These are phyloP conservation scores for Hortaea werneckii DNA, from an alignment of 2,329 filamentous ascomycete species.

Conservation along the genomic window DNA sequence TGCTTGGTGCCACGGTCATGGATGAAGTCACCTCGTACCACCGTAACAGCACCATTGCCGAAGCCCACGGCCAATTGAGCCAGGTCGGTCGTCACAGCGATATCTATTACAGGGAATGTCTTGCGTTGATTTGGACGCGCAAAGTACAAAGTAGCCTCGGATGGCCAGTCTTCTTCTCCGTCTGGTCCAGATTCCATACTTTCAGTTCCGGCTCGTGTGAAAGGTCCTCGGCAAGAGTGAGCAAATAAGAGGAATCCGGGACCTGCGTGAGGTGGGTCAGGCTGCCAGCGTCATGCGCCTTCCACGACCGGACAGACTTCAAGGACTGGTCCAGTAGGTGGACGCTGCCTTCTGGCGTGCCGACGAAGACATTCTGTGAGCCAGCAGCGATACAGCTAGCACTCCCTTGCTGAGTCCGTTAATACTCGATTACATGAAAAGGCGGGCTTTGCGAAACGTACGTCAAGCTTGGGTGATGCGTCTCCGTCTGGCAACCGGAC, in stretches of 20 bases:
- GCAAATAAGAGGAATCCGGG: conserved; percentile 72
- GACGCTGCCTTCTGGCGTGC: conserved; percentile 73
- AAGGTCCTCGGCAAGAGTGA: conserved; percentile 81
- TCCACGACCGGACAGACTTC: conserved; percentile 79
- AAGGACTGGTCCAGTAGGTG: conserved; percentile 80
- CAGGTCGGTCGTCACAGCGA: conserved; percentile 76
- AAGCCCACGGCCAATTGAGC: conserved; percentile 92
- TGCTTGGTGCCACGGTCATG: conserved; percentile 92
- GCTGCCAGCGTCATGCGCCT: conserved; percentile 67
- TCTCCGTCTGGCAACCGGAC: conserved; percentile 73
- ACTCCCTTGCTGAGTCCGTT: conserved; percentile 43
- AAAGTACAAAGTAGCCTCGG: conserved; percentile 83
- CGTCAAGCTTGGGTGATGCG: conserved; percentile 41
- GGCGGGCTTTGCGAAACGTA: neutral
- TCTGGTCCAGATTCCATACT: conserved; percentile 94
- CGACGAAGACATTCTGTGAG: conserved; percentile 81
- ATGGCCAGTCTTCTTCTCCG: conserved; percentile 83
- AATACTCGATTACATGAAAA: conserved; percentile 5
- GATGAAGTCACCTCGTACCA: conserved; percentile 87
- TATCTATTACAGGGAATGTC: conserved; percentile 90
- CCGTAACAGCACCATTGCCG: conserved; percentile 85
- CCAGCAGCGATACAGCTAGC: conserved; percentile 78
- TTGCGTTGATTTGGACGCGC: conserved; percentile 81
- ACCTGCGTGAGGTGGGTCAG: conserved; percentile 91
- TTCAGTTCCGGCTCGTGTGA: conserved; percentile 81